phyloP scores from a whole-genome alignment of 2,329 filamentous ascomycete genomes.

The Dissoconium aciculare region DNA sequence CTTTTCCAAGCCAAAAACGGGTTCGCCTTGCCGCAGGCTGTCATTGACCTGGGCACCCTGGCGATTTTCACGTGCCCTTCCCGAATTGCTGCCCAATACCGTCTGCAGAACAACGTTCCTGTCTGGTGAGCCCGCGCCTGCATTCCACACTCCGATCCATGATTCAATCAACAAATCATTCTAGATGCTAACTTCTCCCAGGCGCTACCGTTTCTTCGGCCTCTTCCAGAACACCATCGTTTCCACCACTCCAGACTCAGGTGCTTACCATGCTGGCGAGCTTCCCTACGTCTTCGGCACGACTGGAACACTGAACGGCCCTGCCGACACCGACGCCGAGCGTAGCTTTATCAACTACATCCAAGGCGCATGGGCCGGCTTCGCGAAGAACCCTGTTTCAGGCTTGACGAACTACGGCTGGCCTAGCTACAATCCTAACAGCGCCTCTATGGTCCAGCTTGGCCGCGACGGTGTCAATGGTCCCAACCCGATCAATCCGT shows the following conservation, averaged over 20 bases:
- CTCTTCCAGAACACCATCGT: slow-evolving; percentile 2
- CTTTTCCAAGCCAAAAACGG: neutral
- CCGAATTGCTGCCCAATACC: slow-evolving; percentile 25
- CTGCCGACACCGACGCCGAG: slow-evolving; percentile 9
- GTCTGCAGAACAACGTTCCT: slow-evolving; percentile 18
- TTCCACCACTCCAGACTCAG: slow-evolving; percentile 10
- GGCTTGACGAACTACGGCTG: slow-evolving; percentile 13
- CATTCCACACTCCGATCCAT: slow-evolving; percentile 11
- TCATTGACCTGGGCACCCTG: slow-evolving; percentile 2
- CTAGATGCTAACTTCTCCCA: no score
- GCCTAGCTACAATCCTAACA: neutral
- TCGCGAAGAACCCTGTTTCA: slow-evolving; percentile 22
- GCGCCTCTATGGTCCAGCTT: neutral
- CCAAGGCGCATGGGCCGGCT: slow-evolving; percentile 22
- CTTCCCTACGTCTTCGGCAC: slow-evolving; percentile 22
- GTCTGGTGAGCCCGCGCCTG: slow-evolving; percentile 19
- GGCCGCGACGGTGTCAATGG: neutral
- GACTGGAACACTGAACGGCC: slow-evolving; percentile 15
- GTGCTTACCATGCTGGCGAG: slow-evolving; percentile 23
- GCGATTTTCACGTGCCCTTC: slow-evolving; percentile 26
- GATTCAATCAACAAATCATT: no score
- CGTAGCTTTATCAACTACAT: slow-evolving; percentile 16
- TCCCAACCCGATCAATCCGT: slow-evolving; percentile 1
- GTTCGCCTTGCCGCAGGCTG: slow-evolving; percentile 7
- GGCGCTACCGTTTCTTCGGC: neutral